A percentile compares a stretch with the other conserved stretches of the same genome.
Evolutionary conservation across 2,329 filamentous ascomycete genomes (phyloP).

Genomic region (Fusarium irregulare): DNA sequence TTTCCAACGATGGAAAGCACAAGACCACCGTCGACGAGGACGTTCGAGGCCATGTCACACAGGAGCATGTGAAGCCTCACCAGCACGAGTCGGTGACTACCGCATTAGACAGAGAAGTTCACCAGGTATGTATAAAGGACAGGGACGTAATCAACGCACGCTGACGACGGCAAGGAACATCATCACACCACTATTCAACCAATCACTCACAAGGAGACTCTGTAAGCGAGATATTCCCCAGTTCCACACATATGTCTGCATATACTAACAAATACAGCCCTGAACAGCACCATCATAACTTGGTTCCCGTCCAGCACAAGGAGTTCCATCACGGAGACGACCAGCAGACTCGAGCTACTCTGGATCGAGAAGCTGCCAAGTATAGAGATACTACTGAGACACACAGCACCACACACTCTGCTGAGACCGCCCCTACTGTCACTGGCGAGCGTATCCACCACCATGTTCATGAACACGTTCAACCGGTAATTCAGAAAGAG

Average conservation of each 20-base stretch:
- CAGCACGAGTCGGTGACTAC: constrained; percentile 71
- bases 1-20: constrained; percentile 70
- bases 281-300: constrained; percentile 71
- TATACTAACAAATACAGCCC: constrained; percentile 51
- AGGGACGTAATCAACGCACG: too few relatives aligned
- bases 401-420: constrained; percentile 46
- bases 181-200: constrained; percentile 78
- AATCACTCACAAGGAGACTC: constrained; percentile 54
- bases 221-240: constrained; percentile 54
- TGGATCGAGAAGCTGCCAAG: constrained; percentile 62
- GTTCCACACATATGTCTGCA: not conserved
- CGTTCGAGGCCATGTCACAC: constrained; percentile 68
- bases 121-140: constrained; percentile 56
- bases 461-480: constrained; percentile 70
- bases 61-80: constrained; percentile 70
- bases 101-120: constrained; percentile 74
- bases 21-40: constrained; percentile 78
- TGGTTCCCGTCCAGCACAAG: constrained; percentile 69
- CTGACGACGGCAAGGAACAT: constrained; percentile 59
- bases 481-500: constrained; percentile 78
- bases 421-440: constrained; percentile 43
- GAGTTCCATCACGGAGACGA: constrained; percentile 70
- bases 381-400: constrained; percentile 47
- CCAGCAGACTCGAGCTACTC: constrained; percentile 56
- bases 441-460: constrained; percentile 48